A percentile compares a stretch with the other conserved stretches of the same genome.
Conservation (phyloP, 2,329 filamentous ascomycete species). For the Hortaea sp. region DNA sequence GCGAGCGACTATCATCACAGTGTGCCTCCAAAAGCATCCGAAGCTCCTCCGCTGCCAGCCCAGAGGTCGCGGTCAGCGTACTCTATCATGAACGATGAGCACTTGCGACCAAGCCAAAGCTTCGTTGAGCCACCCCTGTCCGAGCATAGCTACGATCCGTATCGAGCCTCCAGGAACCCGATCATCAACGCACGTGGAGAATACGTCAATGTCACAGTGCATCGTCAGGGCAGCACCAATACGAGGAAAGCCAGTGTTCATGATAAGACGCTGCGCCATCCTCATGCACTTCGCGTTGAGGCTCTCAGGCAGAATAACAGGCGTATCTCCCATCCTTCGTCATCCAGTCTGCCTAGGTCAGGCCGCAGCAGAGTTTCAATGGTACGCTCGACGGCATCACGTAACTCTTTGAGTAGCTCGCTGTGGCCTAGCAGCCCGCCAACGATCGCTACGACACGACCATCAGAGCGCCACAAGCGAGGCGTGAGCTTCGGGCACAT, state of each 20-base stretch:
- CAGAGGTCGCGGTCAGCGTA: slow-evolving; percentile 41
- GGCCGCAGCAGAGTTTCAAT: slow-evolving; percentile 22
- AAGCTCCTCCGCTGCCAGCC: slow-evolving; percentile 29
- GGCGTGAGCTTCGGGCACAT: slow-evolving; percentile 54
- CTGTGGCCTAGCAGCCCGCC: slow-evolving; percentile 40
- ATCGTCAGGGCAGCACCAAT: slow-evolving; percentile 38
- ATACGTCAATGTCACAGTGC: slow-evolving; percentile 59
- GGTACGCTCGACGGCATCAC: slow-evolving; percentile 26
- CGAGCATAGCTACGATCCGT: slow-evolving; percentile 71
- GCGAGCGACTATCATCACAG: slow-evolving; percentile 86
- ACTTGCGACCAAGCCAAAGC: slow-evolving; percentile 37
- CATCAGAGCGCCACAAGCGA: slow-evolving; percentile 46
- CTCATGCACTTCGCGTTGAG: slow-evolving; percentile 33
- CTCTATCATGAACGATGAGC: slow-evolving; percentile 47
- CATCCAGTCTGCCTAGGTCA: slow-evolving; percentile 24
- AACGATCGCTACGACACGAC: slow-evolving; percentile 34
- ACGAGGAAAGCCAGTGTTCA: slow-evolving; percentile 26
- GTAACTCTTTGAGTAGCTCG: slow-evolving; percentile 37
- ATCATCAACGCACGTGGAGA: slow-evolving; percentile 42
- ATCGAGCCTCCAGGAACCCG: slow-evolving; percentile 55
- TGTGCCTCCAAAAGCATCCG: slow-evolving; percentile 23
- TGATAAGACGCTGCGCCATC: slow-evolving; percentile 28
- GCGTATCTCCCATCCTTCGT: slow-evolving; percentile 20
- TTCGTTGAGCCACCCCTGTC: slow-evolving; percentile 42
- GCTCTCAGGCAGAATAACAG: slow-evolving; percentile 23